Conservation (phyloP, 768 basidiomycete species). For the Tylopilus sp. region DNA sequence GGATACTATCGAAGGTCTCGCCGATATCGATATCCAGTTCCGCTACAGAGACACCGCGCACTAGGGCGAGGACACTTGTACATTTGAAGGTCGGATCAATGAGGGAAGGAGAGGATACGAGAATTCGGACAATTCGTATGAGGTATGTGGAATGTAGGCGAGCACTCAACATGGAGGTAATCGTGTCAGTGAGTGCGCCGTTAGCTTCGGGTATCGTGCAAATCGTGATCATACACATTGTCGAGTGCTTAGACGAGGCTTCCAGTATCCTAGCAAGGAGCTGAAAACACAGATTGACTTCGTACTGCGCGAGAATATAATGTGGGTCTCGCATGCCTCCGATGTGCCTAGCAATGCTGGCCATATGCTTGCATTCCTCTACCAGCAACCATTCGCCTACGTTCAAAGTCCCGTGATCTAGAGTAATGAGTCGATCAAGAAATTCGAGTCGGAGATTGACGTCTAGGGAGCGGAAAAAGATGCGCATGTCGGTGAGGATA, state of each 20-base stretch:
- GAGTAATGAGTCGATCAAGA: slow-evolving; percentile 47
- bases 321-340: slow-evolving; percentile 32
- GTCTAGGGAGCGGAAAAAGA: slow-evolving; percentile 57
- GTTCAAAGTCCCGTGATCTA: slow-evolving; percentile 42
- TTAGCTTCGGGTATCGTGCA: slow-evolving; percentile 43
- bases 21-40: slow-evolving; percentile 18
- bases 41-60: slow-evolving; percentile 29
- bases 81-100: slow-evolving; percentile 31
- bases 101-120: slow-evolving; percentile 25
- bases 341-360: slow-evolving; percentile 36
- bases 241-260: slow-evolving; percentile 35
- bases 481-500: slow-evolving; percentile 48
- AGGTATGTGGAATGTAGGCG: slow-evolving; percentile 46
- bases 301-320: slow-evolving; percentile 42
- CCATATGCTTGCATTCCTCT: slow-evolving; percentile 59
- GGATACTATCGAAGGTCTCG: slow-evolving; percentile 25
- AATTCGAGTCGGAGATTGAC: slow-evolving; percentile 52
- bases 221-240: slow-evolving; percentile 45
- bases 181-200: slow-evolving; percentile 36
- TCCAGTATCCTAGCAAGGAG: slow-evolving; percentile 46
- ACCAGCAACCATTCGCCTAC: slow-evolving; percentile 58
- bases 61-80: slow-evolving; percentile 30
- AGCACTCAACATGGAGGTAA: slow-evolving; percentile 46
- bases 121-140: slow-evolving; percentile 36
- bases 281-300: slow-evolving; percentile 47